Evolutionary conservation across 106 monocot species (phyloP), one percentile per base, ranked within the genome.

Genomic region (Cymbidium sinense): DNA sequence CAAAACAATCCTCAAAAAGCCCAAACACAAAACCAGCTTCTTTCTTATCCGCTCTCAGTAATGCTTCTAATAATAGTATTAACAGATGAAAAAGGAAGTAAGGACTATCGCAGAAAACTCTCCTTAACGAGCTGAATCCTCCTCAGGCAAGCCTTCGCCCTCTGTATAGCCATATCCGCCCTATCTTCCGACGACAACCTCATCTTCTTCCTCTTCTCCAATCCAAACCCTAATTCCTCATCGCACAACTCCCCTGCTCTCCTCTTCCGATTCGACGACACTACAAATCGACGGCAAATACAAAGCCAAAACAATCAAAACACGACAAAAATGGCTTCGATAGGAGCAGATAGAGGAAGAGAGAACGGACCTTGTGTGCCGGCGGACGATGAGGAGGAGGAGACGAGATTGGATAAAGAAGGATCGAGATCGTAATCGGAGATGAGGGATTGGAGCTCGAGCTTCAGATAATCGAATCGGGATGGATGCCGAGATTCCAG

Each of bases 401-500:
- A 23, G 61, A 61, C 4, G 23, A 21, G 61, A 61, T 62, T 9
- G 25, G 25, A 7, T 0, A 62, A 23, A 23, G 61, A 62, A 31
- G 67, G 67, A 67, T 28, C 15, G 67, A 3, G 31, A 30, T 67
- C 67, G 31, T 12, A 67, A 67, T 67, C 67, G 67, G 67, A 67
- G 67, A 67, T 67, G 4, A 67, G 67, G 8, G 33, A 30, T 33
- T 67, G 67, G 31, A 67, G 67, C 15, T 67, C 67, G 67, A 67
- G 67, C 67, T 67, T 67, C 15, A 67, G 67, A 31, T 67, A 67
- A 31, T 67, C 67, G 33, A 67, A 67, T 28, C 67, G 67, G 9
- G 28, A 17, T 13, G 67, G 67, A 67, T 67, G 67, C 0, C 10
- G 67, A 17, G 31, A 30, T 33, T 67, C 67, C 31, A 67, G 13